Evolutionary conservation across 2,329 filamentous ascomycete species (phyloP), one percentile per base, ranked within the genome.

Genomic region (Seiridium unicorne): DNA sequence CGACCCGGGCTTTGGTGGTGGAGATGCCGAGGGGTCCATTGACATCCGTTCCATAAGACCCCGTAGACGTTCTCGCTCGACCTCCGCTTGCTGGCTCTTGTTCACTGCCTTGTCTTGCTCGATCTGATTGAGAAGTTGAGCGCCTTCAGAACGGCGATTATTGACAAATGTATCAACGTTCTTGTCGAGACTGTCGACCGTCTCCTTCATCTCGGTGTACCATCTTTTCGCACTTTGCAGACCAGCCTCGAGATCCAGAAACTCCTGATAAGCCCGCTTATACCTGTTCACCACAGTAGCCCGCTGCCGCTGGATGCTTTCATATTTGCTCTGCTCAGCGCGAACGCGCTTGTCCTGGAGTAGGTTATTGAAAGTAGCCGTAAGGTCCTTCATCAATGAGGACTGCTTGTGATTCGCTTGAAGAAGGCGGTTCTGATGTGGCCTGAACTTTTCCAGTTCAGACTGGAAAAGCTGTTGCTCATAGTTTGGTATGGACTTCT

Each of bases 101-200:
- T 73, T 89, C 55, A 83, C 85, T 4, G 86, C 84, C 68, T 89
- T 89, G 55, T 90, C 87, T 66, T 90, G 88, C 74, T 97, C 93
- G 64, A 99, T 99, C 67, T 93, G 90, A 66, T 86, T 88, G 42
- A 99, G 84, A 4, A 99, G 84, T 72, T 97, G 92, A 0, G 92
- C 92, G 3, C 95, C 95, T 78, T 99, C 95, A 0, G 91, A 89
- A 62, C 93, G 83, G 56, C 95, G 86, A 74, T 99, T 99, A 78
- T 93, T 96, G 65, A 99, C 93, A 76, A 99, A 99, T 0, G 90
- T 91, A 65, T 98, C 94, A 1, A 99, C 95, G 68, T 99, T 99
- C 83, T 97, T 95, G 68, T 93, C 88, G 46, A 97, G 79, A 71
- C 91, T 97, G 65, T 94, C 91, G 0, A 96, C 92, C 0, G 93